Conservation (phyloP, 148 eudicot genomes). For the Cornus controversa region DNA sequence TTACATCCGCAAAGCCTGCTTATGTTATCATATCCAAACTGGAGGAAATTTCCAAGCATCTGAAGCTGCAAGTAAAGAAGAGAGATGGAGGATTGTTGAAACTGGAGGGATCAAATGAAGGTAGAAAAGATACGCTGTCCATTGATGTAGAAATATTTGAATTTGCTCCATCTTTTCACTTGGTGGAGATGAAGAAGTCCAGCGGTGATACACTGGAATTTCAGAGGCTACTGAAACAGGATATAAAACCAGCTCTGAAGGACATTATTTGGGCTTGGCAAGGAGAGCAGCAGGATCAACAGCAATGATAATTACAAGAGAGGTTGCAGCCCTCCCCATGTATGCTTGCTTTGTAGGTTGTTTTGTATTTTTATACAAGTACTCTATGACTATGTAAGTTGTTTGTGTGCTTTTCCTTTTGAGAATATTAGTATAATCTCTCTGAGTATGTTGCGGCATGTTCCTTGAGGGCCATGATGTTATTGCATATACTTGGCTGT, state of each 20-base stretch:
- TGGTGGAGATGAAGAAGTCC: conserved; percentile 6
- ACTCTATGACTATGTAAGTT: background rate
- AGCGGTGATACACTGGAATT: background rate
- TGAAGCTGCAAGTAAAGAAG: background rate
- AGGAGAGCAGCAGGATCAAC: conserved; percentile 1
- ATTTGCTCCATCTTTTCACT: conserved; percentile 2
- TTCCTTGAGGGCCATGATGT: background rate
- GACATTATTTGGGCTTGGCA: conserved; percentile 9
- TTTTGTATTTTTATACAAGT: background rate
- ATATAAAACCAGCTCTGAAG: conserved; percentile 2
- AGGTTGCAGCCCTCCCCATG: background rate
- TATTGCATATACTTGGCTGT: background rate
- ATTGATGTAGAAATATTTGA: conserved; percentile 2
- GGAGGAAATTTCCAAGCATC: conserved; percentile 2
- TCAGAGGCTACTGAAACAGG: background rate
- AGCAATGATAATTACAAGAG: background rate
- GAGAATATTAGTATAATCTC: background rate
- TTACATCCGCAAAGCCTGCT: conserved; percentile 2
- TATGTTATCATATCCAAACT: conserved; percentile 1
- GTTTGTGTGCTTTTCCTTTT: background rate
- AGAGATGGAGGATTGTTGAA: background rate
- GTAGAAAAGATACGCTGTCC: background rate
- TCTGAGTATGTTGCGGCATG: background rate
- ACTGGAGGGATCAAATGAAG: conserved; percentile 2
- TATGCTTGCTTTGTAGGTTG: background rate